A percentile compares a stretch with the other conserved stretches of the same genome.
Conservation (phyloP, 352 stramenopile genomes). For the Pythium biforme region DNA sequence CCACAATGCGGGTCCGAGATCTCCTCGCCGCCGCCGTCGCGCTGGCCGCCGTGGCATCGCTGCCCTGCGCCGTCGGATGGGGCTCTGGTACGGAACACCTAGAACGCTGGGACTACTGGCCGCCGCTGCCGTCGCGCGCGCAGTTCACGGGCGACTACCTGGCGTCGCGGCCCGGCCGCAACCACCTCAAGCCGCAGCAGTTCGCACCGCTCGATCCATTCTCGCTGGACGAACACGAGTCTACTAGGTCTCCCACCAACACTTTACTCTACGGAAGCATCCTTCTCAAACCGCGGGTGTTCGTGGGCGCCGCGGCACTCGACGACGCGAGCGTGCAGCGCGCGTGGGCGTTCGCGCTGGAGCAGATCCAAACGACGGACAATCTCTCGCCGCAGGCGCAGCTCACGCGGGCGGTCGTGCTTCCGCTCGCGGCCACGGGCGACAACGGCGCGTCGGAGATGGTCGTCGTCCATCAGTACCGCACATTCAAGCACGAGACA, state of each 20-base stretch:
- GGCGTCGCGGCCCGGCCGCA: slow-evolving; percentile 43
- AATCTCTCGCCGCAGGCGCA: slow-evolving; percentile 41
- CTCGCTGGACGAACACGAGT: slow-evolving; percentile 26
- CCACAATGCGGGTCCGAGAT: background rate
- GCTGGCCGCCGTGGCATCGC: background rate
- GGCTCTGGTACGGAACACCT: slow-evolving; percentile 3
- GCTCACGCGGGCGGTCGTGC: slow-evolving; percentile 35
- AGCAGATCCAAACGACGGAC: slow-evolving; percentile 37
- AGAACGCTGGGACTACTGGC: slow-evolving; percentile 68
- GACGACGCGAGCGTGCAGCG: slow-evolving; percentile 44
- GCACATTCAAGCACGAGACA: slow-evolving; percentile 29
- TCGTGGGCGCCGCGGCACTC: slow-evolving; percentile 28
- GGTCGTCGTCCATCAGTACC: slow-evolving; percentile 58
- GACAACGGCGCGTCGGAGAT: slow-evolving; percentile 72
- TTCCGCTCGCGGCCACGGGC: slow-evolving; percentile 54
- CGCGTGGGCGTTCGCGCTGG: slow-evolving; percentile 40
- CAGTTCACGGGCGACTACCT: slow-evolving; percentile 65
- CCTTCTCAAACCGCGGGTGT: slow-evolving; percentile 37
- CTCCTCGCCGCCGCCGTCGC: background rate
- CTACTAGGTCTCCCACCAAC: slow-evolving; percentile 21
- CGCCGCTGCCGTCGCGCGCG: slow-evolving; percentile 36
- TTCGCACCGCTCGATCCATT: slow-evolving; percentile 71
- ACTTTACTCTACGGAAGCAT: slow-evolving; percentile 65
- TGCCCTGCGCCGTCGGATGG: background rate
- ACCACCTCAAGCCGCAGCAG: slow-evolving; percentile 41